These are phyloP conservation scores for Miscanthus lutarioriparius DNA, from an alignment of 176 grass and related monocot species.

Conservation along the genomic window DNA sequence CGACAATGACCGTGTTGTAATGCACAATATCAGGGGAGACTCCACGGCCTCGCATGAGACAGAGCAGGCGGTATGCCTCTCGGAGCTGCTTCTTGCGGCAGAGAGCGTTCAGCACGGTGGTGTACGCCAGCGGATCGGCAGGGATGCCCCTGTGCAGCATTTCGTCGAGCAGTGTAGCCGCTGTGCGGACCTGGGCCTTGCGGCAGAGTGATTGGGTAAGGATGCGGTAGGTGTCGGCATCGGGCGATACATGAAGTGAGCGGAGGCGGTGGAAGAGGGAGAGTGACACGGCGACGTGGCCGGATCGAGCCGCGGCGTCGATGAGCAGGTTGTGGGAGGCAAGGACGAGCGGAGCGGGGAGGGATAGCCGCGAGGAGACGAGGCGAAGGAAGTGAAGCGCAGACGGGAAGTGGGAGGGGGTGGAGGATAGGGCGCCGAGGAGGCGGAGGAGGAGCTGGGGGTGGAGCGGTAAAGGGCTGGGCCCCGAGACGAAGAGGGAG, in stretches of 20 bases:
- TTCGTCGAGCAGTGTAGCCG: slow-evolving; percentile 64
- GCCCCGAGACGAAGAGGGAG: slow-evolving; percentile 51
- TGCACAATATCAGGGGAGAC: slow-evolving; percentile 72
- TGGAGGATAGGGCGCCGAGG: slow-evolving; percentile 43
- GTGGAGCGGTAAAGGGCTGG: slow-evolving; percentile 42
- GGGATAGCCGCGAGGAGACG: slow-evolving; percentile 47
- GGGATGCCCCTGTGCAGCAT: slow-evolving; percentile 79
- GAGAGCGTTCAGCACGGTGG: slow-evolving; percentile 67
- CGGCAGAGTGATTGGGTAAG: slow-evolving; percentile 64
- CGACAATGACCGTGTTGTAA: slow-evolving; percentile 72
- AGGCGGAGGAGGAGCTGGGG: slow-evolving; percentile 47
- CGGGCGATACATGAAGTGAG: slow-evolving; percentile 49
- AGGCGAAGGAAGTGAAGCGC: slow-evolving; percentile 49
- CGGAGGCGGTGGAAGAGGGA: slow-evolving; percentile 65
- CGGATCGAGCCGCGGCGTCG: slow-evolving; percentile 56
- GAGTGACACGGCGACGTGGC: slow-evolving; percentile 55
- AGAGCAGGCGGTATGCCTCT: slow-evolving; percentile 76
- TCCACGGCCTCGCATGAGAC: slow-evolving; percentile 68
- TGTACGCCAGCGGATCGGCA: slow-evolving; percentile 59
- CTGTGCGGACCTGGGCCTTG: slow-evolving; percentile 58
- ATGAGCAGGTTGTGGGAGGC: slow-evolving; percentile 77
- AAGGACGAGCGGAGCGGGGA: slow-evolving; percentile 51
- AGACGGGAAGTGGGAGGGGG: slow-evolving; percentile 48
- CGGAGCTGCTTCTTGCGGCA: slow-evolving; percentile 74
- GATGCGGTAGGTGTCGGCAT: slow-evolving; percentile 63